phyloP scores from a whole-genome alignment of 148 eudicot species.

The Heliamphora exappendiculata region DNA sequence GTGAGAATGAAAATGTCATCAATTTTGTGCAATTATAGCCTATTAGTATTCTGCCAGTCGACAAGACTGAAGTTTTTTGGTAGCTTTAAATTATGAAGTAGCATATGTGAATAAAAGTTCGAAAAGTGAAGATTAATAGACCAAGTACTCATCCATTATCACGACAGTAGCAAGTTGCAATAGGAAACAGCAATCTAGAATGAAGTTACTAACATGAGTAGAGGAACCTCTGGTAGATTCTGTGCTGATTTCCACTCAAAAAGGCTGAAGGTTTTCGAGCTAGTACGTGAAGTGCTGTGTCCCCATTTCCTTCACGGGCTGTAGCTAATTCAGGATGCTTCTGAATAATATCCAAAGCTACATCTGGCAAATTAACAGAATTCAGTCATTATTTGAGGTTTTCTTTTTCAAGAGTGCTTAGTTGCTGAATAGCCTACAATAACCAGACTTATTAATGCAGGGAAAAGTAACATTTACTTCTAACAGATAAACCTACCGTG shows the following conservation, averaged over 20 bases:
- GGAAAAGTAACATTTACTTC: not conserved
- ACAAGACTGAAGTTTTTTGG: not conserved
- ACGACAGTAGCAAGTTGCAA: not conserved
- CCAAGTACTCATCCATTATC: not conserved
- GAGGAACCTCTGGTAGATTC: slow-evolving; percentile 5
- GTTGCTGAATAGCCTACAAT: not conserved
- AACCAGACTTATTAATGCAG: not conserved
- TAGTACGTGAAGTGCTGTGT: slow-evolving; percentile 13
- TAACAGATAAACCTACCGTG: not conserved
- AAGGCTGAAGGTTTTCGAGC: slow-evolving; percentile 12
- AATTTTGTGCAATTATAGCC: not conserved
- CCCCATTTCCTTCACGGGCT: slow-evolving; percentile 10
- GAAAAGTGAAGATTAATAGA: not conserved
- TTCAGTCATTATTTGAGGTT: not conserved
- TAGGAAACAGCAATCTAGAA: not conserved
- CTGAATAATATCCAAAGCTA: slow-evolving; percentile 4
- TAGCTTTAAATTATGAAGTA: not conserved
- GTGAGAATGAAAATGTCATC: not conserved
- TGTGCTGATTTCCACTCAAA: slow-evolving; percentile 1
- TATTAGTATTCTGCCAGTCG: not conserved
- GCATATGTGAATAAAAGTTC: not conserved
- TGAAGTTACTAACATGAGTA: slow-evolving; percentile 5
- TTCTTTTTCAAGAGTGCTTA: not conserved
- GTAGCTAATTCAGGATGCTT: slow-evolving; percentile 3
- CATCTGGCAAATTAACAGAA: slow-evolving; percentile 1